Evolutionary conservation across 2,329 filamentous ascomycete species (phyloP).

Genomic region (Phyllosticta citribraziliensis): DNA sequence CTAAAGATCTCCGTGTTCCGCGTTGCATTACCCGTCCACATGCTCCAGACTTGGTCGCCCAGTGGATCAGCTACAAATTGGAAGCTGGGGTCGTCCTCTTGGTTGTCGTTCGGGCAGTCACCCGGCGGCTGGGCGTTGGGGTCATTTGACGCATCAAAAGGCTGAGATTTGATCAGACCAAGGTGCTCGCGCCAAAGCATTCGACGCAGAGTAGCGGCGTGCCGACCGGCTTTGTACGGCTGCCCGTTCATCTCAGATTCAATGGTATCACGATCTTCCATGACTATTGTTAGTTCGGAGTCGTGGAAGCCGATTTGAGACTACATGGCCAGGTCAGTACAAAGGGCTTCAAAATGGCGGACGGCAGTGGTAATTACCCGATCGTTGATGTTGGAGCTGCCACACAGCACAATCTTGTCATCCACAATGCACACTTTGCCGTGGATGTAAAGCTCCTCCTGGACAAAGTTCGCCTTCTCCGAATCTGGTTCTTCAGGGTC

Average conservation of each 20-base stretch:
- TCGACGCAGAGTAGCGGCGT: constrained; percentile 69
- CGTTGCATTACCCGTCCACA: constrained; percentile 60
- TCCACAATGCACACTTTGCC: constrained; percentile 85
- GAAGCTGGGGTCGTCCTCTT: constrained; percentile 47
- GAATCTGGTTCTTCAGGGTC: constrained; percentile 59
- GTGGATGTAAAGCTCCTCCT: constrained; percentile 94
- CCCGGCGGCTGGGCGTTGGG: constrained; percentile 69
- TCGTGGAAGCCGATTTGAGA: constrained; percentile 82
- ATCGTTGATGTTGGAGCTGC: constrained; percentile 86
- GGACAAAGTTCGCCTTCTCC: constrained; percentile 82
- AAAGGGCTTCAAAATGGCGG: background rate
- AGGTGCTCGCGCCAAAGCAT: constrained; percentile 88
- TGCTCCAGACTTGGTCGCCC: constrained; percentile 46
- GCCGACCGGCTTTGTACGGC: constrained; percentile 66
- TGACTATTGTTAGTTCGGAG: constrained; percentile 80
- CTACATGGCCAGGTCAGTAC: constrained; percentile 13
- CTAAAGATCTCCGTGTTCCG: constrained; percentile 66
- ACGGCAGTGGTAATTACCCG: constrained; percentile 37
- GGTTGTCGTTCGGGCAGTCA: constrained; percentile 60
- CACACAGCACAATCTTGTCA: constrained; percentile 75
- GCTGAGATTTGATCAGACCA: constrained; percentile 67
- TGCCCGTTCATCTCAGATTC: constrained; percentile 69
- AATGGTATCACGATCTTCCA: constrained; percentile 69
- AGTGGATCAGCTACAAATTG: constrained; percentile 54
- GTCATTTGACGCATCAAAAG: constrained; percentile 53